phyloP scores from a whole-genome alignment of 2,329 filamentous ascomycete genomes.

The Pseudogymnoascus sp. region DNA sequence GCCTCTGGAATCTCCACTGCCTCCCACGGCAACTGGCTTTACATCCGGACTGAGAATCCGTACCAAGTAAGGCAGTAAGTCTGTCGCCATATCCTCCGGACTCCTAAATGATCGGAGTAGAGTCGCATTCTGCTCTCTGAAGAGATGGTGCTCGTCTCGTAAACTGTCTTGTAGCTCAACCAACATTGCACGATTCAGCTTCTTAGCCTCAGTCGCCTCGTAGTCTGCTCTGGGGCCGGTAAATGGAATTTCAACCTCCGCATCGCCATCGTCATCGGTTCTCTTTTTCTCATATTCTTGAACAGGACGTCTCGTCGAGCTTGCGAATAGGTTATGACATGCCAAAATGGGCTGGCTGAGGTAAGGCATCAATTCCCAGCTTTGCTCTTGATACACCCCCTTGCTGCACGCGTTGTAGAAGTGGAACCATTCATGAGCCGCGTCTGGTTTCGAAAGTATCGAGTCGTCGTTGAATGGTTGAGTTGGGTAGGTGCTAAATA shows the following conservation, averaged over 20 bases:
- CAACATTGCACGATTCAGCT: slow-evolving; percentile 68
- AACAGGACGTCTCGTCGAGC: slow-evolving; percentile 42
- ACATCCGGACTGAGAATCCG: slow-evolving; percentile 83
- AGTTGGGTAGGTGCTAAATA: slow-evolving; percentile 78
- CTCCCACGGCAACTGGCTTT: slow-evolving; percentile 80
- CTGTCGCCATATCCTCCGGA: slow-evolving; percentile 67
- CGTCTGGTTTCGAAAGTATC: slow-evolving; percentile 77
- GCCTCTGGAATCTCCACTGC: slow-evolving; percentile 54
- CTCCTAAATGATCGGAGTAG: slow-evolving; percentile 74
- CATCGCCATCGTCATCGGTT: slow-evolving; percentile 36
- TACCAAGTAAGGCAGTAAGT: slow-evolving; percentile 77
- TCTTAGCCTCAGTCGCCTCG: slow-evolving; percentile 70
- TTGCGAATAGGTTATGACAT: slow-evolving; percentile 86
- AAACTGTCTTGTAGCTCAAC: slow-evolving; percentile 67
- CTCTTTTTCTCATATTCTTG: slow-evolving; percentile 43
- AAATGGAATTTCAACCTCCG: slow-evolving; percentile 60
- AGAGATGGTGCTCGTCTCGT: slow-evolving; percentile 36
- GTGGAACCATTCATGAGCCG: slow-evolving; percentile 81
- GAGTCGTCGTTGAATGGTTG: slow-evolving; percentile 91
- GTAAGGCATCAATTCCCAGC: slow-evolving; percentile 88
- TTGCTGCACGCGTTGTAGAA: slow-evolving; percentile 83
- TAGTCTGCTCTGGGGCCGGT: slow-evolving; percentile 77
- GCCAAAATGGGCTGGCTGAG: slow-evolving; percentile 79
- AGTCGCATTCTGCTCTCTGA: slow-evolving; percentile 43
- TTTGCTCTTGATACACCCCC: slow-evolving; percentile 73